These are phyloP conservation scores for Penicillium chermesinum DNA, from an alignment of 495 filamentous ascomycete genomes.

Conservation along the genomic window DNA sequence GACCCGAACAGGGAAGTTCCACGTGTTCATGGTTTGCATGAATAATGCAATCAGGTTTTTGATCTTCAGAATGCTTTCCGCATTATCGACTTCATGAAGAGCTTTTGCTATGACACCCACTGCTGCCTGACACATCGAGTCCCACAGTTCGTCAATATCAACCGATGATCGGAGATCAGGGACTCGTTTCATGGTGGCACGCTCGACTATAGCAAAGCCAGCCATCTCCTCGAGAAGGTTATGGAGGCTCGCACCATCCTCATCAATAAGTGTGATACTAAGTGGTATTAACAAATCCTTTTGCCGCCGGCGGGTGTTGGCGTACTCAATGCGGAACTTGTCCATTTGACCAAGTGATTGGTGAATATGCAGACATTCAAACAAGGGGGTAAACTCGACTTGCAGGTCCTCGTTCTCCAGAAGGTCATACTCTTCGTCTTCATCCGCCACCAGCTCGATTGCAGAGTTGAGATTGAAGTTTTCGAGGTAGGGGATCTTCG, in stretches of 20 bases:
- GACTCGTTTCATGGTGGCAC: constrained; percentile 81
- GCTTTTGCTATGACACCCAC: constrained; percentile 74
- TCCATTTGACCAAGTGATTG: constrained; percentile 90
- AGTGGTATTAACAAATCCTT: constrained; percentile 82
- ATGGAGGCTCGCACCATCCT: constrained; percentile 73
- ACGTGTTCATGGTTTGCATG: constrained; percentile 96
- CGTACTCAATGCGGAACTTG: constrained; percentile 85
- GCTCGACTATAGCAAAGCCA: constrained; percentile 95
- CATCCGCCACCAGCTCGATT: constrained; percentile 91
- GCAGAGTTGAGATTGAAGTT: constrained; percentile 92
- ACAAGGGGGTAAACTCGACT: constrained; percentile 90
- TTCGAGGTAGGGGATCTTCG: constrained; percentile 62
- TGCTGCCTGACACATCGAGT: constrained; percentile 89
- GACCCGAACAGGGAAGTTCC: constrained; percentile 77
- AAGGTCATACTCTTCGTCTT: constrained; percentile 90
- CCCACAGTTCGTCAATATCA: constrained; percentile 96
- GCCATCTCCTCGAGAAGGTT: constrained; percentile 88
- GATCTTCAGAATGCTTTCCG: constrained; percentile 80
- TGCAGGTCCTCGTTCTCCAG: constrained; percentile 90
- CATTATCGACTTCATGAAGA: constrained; percentile 70
- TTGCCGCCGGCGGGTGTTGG: constrained; percentile 79
- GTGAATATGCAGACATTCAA: constrained; percentile 95
- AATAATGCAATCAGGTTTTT: constrained; percentile 90
- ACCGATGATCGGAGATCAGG: constrained; percentile 74
- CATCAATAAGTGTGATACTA: constrained; percentile 62